Evolutionary conservation across 495 filamentous ascomycete genomes (phyloP), one percentile per base, ranked within the genome.

Genomic region (Daldinia caldariorum): DNA sequence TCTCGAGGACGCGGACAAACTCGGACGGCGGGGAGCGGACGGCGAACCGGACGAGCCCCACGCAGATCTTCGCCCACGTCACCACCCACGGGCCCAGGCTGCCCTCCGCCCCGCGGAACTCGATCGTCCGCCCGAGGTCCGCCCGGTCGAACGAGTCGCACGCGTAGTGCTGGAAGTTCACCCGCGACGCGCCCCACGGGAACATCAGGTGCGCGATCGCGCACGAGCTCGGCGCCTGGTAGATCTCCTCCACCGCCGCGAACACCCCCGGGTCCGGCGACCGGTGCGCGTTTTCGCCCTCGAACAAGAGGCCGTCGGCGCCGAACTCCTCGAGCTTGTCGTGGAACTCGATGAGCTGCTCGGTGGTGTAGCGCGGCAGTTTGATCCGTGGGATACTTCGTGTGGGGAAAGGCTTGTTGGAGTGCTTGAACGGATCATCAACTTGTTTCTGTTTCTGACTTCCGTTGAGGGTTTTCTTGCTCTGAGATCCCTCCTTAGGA

Each of bases 41-140:
- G 2, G 72, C 76, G 32, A 74, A 74, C 14, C 61, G 53, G 7
- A 80, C 66, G 0, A 83, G 58, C 3, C 74, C 77, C 14, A 74
- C 70, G 41, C 68, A 60, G 47, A 81, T 78, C 31, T 49, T 31
- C 1, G 79, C 73, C 81, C 82, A 83, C 6, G 68, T 61, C 1
- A 32, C 4, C 0, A 78, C 57, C 61, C 68, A 76, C 0, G 61
- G 13, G 14, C 73, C 66, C 0, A 84, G 58, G 0, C 63, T 74
- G 1, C 81, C 81, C 9, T 72, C 67, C 26, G 81, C 79, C 6
- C 79, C 73, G 0, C 82, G 71, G 62, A 83, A 82, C 58, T 84
- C 78, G 16, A 82, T 76, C 22, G 78, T 72, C 32, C 63, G 60
- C 1, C 13, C 18, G n/a, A 9, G 6, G n/a, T 31, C 32, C 6